Evolutionary conservation across 352 stramenopile species (phyloP), one percentile per base, ranked within the genome.

Genomic region (Phytopythium montanum): DNA sequence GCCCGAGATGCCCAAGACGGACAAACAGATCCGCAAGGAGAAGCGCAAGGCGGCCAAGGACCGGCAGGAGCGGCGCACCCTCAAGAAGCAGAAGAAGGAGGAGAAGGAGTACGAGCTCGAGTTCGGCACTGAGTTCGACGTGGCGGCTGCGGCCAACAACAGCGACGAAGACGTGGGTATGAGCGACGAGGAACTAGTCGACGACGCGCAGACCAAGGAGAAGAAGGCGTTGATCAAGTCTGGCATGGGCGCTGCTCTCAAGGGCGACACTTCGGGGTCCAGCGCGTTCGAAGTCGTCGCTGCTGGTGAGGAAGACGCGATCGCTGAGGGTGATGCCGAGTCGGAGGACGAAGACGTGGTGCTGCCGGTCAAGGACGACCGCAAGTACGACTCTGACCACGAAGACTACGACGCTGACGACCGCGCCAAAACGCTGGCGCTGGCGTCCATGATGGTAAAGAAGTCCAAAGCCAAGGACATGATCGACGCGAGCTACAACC

Each of bases 401-500:
- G 96, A 99, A 68, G 91, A 98, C 42, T 99, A 99, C 66, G 97
- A 99, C 58, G 94, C 85, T 8, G 96, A 99, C 54, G 97, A 99
- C 57, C 94, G 97, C n/a, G 91, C 95, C 0, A 82, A 96, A 57
- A 97, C 93, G 5, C 75, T 99, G n/a, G 97, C 97, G 3, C 66
- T 99, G 10, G 98, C 95, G 14, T 98, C 94, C 13, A 98, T 99
- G 96, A 99, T 99, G 92, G 82, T 99, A 10, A 87, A 97, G 36
- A 92, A 97, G 59, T 97, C 85, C 0, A 98, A 98, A 60, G 95
- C 96, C 9, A 99, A 99, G 70, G 95, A 98, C 26, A 67, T 99
- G 55, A 93, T 99, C 6, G 98, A 99, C 69, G 89, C 97, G 2
- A 98, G 91, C 28, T 99, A 99, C 89, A 99, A 99, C 74, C 94